These are phyloP conservation scores for Mimosa bimucronata DNA, from an alignment of 306 rosid species.

Conservation along the genomic window DNA sequence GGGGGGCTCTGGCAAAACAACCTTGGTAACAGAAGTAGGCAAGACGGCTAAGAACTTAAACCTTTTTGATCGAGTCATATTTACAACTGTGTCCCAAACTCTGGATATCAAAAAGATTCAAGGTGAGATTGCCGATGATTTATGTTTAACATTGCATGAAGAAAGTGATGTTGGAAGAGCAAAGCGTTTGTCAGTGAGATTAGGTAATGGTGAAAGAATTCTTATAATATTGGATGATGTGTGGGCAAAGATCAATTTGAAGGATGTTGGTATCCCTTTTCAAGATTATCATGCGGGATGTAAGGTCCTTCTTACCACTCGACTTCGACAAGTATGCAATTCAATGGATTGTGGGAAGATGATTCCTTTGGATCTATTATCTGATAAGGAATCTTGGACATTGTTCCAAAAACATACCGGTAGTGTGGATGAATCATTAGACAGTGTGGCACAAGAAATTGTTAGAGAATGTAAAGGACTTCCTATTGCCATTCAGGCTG, in stretches of 20 bases:
- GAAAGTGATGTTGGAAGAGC: neutral
- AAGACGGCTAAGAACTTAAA: neutral
- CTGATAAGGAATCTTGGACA: neutral
- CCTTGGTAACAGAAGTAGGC: neutral
- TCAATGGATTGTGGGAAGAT: neutral
- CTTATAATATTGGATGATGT: neutral
- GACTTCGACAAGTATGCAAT: neutral
- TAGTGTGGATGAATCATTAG: neutral
- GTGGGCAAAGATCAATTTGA: neutral
- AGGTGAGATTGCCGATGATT: neutral
- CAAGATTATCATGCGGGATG: neutral
- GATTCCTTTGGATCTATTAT: neutral
- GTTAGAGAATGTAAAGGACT: conserved; percentile 25
- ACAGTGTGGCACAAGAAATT: neutral
- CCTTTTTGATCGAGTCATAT: neutral
- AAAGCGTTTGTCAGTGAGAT: neutral
- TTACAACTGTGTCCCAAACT: neutral
- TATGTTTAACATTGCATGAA: neutral
- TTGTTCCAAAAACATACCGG: conserved; percentile 3
- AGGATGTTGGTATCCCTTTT: neutral
- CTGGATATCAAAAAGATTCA: neutral
- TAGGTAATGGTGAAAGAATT: neutral
- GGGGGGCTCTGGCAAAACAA: conserved; percentile 12
- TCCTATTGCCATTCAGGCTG: conserved; percentile 8
- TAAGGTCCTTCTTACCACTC: conserved; percentile 7